phyloP scores from a whole-genome alignment of 768 basidiomycete species.

The Mycena olivaceomarginata region DNA sequence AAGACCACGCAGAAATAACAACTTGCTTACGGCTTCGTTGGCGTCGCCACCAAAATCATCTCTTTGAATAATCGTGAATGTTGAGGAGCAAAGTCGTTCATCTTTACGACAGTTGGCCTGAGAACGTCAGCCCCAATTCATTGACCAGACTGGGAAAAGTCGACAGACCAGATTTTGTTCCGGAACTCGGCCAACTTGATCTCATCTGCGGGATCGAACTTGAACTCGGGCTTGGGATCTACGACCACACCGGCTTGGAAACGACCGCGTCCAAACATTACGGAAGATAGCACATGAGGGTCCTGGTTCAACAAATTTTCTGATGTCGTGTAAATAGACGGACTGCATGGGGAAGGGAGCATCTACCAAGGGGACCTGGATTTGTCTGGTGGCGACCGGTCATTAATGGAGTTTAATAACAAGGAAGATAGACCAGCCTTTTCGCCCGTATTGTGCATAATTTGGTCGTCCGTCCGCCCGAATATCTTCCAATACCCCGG shows the following conservation, averaged over 20 bases:
- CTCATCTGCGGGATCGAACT: slow-evolving; percentile 56
- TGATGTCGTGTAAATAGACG: background rate
- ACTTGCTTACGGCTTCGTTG: slow-evolving; percentile 58
- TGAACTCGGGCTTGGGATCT: slow-evolving; percentile 52
- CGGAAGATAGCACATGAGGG: slow-evolving; percentile 52
- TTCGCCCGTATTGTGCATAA: slow-evolving; percentile 38
- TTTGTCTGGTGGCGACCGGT: slow-evolving; percentile 8
- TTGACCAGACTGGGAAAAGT: background rate
- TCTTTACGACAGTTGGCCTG: slow-evolving; percentile 63
- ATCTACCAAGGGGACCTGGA: slow-evolving; percentile 31
- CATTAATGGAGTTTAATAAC: background rate
- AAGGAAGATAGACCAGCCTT: slow-evolving; percentile 20
- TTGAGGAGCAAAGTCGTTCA: slow-evolving; percentile 61
- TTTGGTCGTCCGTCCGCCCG: slow-evolving; percentile 64
- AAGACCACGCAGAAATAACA: slow-evolving; percentile 44
- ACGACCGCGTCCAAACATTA: slow-evolving; percentile 65
- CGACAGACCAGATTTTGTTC: slow-evolving; percentile 57
- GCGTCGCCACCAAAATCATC: slow-evolving; percentile 63
- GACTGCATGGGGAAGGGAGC: background rate
- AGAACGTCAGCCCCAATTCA: background rate
- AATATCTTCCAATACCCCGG: slow-evolving; percentile 60
- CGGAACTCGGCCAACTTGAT: slow-evolving; percentile 52
- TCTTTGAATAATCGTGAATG: slow-evolving; percentile 69
- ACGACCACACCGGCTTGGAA: slow-evolving; percentile 64
- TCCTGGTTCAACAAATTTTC: slow-evolving; percentile 57